phyloP scores from a whole-genome alignment of 1,139 yeast genomes.

The Blastobotrys persicus region DNA sequence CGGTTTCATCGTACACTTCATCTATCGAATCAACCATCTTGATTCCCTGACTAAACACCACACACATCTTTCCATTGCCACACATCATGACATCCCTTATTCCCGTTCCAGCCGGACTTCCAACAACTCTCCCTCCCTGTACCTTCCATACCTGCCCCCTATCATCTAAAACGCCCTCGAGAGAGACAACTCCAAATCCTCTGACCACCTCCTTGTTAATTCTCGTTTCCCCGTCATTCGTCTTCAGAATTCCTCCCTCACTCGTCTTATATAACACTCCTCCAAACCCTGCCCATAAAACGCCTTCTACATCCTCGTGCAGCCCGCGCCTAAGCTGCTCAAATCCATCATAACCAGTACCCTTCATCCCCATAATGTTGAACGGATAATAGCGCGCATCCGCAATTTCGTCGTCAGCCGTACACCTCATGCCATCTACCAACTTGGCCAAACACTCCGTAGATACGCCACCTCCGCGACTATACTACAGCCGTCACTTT shows the following conservation, averaged over 20 bases:
- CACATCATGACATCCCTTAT: neutral
- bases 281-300: slow-evolving; percentile 4
- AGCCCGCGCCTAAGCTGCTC: neutral
- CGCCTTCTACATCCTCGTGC: neutral
- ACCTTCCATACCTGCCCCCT: neutral
- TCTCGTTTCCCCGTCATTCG: neutral
- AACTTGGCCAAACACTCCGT: no score
- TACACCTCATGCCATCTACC: neutral
- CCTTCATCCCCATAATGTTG: neutral
- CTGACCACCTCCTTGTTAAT: neutral
- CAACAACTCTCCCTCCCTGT: neutral
- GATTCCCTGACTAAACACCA: neutral
- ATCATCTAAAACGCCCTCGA: slow-evolving; percentile 1
- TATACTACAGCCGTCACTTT: no score
- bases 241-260: neutral
- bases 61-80: slow-evolving; percentile 1
- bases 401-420: no score
- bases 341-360: neutral
- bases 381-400: no score
- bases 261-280: neutral
- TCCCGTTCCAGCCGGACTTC: neutral
- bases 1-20: neutral
- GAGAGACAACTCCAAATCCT: neutral
- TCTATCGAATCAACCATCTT: neutral
- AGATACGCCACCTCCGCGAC: no score